These are phyloP conservation scores for Yamadazyma endophytica DNA, from an alignment of 805 yeast species.

Conservation along the genomic window DNA sequence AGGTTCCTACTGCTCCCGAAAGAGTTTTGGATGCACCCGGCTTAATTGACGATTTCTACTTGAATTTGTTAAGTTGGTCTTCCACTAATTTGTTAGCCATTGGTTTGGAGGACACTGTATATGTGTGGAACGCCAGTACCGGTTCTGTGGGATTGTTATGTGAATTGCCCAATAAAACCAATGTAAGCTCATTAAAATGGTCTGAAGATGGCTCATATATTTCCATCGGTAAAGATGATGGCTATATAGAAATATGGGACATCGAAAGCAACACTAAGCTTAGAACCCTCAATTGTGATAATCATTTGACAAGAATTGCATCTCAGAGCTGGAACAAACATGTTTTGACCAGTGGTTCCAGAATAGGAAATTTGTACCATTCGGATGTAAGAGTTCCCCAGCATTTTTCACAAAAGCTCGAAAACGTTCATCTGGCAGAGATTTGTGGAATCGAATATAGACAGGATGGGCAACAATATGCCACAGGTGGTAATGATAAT, in stretches of 20 bases:
- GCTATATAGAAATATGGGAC: conserved; percentile 91
- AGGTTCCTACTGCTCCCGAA: conserved; percentile 83
- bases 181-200: conserved; percentile 79
- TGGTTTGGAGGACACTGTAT: conserved; percentile 78
- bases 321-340: conserved; percentile 84
- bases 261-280: conserved; percentile 69
- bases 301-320: conserved; percentile 65
- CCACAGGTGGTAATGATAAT: conserved; percentile 94
- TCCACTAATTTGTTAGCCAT: conserved; percentile 75
- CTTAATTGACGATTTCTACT: conserved; percentile 84
- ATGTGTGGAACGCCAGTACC: conserved; percentile 86
- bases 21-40: conserved; percentile 97
- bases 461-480: conserved; percentile 77
- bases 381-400: conserved; percentile 85
- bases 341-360: conserved; percentile 78
- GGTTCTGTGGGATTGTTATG: conserved; percentile 72
- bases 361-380: conserved; percentile 77
- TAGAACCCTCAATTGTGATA: conserved; percentile 72
- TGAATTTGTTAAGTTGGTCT: conserved; percentile 87
- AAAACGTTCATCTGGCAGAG: conserved; percentile 67
- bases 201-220: conserved; percentile 85
- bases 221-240: conserved; percentile 80
- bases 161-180: conserved; percentile 44
- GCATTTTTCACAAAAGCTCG: conserved; percentile 61
- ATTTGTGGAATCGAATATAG: conserved; percentile 90